These are phyloP conservation scores for Dendrocalamus latiflorus DNA, from an alignment of 202 grass and related monocot species.

Conservation along the genomic window DNA sequence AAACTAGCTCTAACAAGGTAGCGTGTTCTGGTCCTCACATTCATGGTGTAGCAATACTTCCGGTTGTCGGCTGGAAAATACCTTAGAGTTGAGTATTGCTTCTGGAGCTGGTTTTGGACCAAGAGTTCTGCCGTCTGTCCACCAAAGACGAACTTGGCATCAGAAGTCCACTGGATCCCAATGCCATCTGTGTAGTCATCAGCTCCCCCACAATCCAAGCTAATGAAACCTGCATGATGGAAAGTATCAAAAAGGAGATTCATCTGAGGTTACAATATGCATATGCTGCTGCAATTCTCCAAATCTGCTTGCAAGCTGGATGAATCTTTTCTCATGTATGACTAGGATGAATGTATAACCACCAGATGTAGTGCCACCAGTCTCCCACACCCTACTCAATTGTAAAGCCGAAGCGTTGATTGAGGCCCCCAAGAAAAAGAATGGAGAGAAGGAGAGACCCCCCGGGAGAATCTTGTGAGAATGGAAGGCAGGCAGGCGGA, in stretches of 20 bases:
- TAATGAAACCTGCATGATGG: conserved; percentile 68
- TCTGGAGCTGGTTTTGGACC: no score
- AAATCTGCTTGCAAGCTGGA: neutral
- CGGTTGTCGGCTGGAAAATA: no score
- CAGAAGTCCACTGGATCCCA: no score
- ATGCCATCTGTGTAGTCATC: no score
- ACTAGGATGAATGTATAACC: neutral
- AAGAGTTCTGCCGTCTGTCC: no score
- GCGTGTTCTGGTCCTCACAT: no score
- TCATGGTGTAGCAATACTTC: no score
- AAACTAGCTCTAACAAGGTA: no score
- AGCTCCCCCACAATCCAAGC: conserved; percentile 81
- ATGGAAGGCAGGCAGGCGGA: neutral
- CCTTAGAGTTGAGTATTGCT: no score
- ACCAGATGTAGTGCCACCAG: no score
- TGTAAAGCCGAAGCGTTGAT: neutral
- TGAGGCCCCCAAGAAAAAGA: neutral
- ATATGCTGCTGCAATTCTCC: neutral
- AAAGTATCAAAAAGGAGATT: neutral
- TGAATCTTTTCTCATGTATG: neutral
- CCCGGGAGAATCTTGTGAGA: neutral
- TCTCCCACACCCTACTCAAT: neutral
- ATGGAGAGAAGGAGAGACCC: neutral
- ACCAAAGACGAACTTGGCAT: no score
- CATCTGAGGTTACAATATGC: neutral